Base-by-base conservation (phyloP, 441 rosid genomes). In the Capsella rubella region DNA sequence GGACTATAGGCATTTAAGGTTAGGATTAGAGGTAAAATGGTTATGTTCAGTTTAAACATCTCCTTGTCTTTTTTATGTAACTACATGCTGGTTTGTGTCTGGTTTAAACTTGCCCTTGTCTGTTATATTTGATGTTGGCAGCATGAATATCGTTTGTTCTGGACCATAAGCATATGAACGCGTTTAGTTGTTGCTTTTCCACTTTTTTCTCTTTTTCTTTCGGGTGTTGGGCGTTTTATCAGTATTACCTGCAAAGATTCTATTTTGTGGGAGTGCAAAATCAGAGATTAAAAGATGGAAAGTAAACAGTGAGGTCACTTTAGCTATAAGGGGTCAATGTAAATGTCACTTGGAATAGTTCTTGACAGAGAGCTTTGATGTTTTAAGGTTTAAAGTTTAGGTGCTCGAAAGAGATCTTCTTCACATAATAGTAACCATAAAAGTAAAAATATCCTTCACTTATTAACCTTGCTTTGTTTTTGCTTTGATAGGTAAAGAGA, bases 371-470 rank as follows among this genome's bases (percentile, higher is more conserved):
- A 69, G 29, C 54, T 76, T 32, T 76, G 71, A 47, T 56, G 72
- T 70, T 70, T 21, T 76, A 70, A 76, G 67, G 80, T 71, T 70
- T 55, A 32, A 49, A 57, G 54, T 76, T 69, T 62, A 63, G 64
- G 65, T 75, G 65, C 74, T 75, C 46, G 29, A 46, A 29, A 69
- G 18, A 43, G 74, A 67, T 67, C 57, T 29, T 49, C 35, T 29
- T 39, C 35, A 5, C 77, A 56, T 40, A 40, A 4, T n/a, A 59
- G 34, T 51, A 45, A 74, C 31, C 50, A 25, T 53, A 52, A 39
- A 46, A 45, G 35, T 28, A 43, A 61, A 18, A 35, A 15, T 14
- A 39, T 45, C 50, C 5, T 1, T 75, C 39, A 43, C 57, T 35
- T 32, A 15, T 68, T 76, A 37, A 69, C 71, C 54, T 75, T 51